A percentile compares a stretch with the other conserved stretches of the same genome.
Evolutionary conservation across 345 rosid genomes (phyloP).

Genomic region (Moricandia moricandioides): DNA sequence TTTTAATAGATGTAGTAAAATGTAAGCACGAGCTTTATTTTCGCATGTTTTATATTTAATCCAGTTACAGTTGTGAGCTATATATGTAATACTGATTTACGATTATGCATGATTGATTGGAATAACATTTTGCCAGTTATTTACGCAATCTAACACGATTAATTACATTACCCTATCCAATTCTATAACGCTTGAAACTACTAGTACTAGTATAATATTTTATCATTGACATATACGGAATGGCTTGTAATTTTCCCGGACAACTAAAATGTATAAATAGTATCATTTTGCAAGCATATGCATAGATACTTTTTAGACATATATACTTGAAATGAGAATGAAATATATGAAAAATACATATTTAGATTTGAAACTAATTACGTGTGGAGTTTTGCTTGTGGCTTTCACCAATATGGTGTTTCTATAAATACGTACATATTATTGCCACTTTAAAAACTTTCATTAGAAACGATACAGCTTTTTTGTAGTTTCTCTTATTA

Average conservation of each 20-base stretch:
- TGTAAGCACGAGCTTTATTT: neutral
- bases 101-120: neutral
- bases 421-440: constrained; percentile 29
- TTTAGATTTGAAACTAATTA: constrained; percentile 26
- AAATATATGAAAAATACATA: constrained; percentile 1
- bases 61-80: neutral
- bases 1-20: neutral
- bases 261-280: neutral
- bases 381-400: constrained; percentile 38
- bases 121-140: neutral
- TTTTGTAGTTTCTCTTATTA: neutral
- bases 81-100: neutral
- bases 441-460: constrained; percentile 18
- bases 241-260: neutral
- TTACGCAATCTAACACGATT: neutral
- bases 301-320: constrained; percentile 11
- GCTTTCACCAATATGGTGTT: constrained; percentile 38
- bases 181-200: neutral
- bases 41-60: neutral
- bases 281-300: constrained; percentile 1
- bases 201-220: neutral
- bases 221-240: neutral
- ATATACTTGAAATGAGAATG: constrained; percentile 1
- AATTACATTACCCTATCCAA: neutral
- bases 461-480: neutral